Percentiles rank a stretch among this genome's conserved stretches.
Evolutionary conservation across 164 flowering plant species (phyloP).

Genomic region (Sedum album): DNA sequence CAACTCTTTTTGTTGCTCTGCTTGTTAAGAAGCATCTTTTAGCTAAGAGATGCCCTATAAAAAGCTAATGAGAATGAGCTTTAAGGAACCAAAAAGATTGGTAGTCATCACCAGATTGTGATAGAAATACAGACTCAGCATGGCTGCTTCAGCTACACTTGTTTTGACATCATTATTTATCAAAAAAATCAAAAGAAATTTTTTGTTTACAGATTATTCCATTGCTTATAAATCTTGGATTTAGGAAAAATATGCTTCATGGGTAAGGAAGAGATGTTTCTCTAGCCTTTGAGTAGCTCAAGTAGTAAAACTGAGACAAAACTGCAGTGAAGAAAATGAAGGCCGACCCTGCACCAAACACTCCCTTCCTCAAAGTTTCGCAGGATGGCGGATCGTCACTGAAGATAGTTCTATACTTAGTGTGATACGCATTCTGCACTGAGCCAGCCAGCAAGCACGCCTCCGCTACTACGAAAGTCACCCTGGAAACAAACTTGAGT

Average conservation of each 20-base stretch:
- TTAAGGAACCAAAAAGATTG: no score
- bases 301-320: slow-evolving; percentile 2
- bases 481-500: background rate
- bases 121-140: no score
- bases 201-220: background rate
- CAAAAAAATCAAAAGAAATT: no score
- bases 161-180: no score
- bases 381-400: slow-evolving; percentile 1
- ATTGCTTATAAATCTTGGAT: background rate
- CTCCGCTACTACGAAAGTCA: slow-evolving; percentile 1
- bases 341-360: slow-evolving; percentile 8
- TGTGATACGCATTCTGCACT: slow-evolving; percentile 6
- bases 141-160: no score
- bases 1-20: no score
- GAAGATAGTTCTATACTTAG: background rate
- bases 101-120: no score
- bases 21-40: no score
- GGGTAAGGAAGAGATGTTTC: slow-evolving; percentile 1
- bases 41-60: no score
- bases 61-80: no score
- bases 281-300: slow-evolving; percentile 9
- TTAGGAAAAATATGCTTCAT: background rate
- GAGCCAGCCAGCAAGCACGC: slow-evolving; percentile 3
- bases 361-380: slow-evolving; percentile 9
- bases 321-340: slow-evolving; percentile 7